Evolutionary conservation across 805 yeast species (phyloP).

Genomic region (Zygoascus biomembranicola): DNA sequence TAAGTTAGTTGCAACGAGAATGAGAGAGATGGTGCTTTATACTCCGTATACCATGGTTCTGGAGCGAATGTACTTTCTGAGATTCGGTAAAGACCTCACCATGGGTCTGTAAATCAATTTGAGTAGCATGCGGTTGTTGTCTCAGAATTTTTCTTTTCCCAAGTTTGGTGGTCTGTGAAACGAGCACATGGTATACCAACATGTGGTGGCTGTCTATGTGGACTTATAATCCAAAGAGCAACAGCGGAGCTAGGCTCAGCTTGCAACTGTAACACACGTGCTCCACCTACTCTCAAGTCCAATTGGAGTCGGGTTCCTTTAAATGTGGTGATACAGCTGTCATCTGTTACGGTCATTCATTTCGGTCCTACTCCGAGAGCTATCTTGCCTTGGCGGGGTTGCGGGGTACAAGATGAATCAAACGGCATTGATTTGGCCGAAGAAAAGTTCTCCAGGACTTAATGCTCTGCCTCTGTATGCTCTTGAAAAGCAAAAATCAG

Average conservation of each 20-base stretch:
- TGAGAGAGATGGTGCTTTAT: no score
- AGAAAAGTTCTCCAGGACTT: slow-evolving; percentile 9
- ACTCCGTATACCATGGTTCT: no score
- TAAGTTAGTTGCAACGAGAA: no score
- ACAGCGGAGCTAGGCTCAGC: slow-evolving; percentile 33
- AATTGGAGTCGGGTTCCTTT: slow-evolving; percentile 22
- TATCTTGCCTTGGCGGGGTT: slow-evolving; percentile 23
- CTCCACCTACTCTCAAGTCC: slow-evolving; percentile 29
- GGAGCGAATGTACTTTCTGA: no score
- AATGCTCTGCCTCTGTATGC: slow-evolving; percentile 30
- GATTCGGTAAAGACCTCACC: not conserved
- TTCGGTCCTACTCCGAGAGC: slow-evolving; percentile 29
- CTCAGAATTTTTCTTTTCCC: not conserved
- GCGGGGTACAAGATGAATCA: slow-evolving; percentile 11
- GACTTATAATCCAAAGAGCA: slow-evolving; percentile 23
- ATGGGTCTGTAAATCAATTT: slow-evolving; percentile 16
- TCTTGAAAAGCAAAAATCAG: slow-evolving; percentile 53
- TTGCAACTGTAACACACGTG: slow-evolving; percentile 31
- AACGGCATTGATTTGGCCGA: not conserved
- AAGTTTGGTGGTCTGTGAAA: slow-evolving; percentile 38
- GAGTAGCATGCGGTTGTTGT: slow-evolving; percentile 9
- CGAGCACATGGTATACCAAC: slow-evolving; percentile 58
- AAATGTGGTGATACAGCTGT: slow-evolving; percentile 33
- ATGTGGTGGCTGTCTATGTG: slow-evolving; percentile 45
- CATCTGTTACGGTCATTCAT: slow-evolving; percentile 46